phyloP scores from a whole-genome alignment of 768 basidiomycete species.

The Pholiota conissans region DNA sequence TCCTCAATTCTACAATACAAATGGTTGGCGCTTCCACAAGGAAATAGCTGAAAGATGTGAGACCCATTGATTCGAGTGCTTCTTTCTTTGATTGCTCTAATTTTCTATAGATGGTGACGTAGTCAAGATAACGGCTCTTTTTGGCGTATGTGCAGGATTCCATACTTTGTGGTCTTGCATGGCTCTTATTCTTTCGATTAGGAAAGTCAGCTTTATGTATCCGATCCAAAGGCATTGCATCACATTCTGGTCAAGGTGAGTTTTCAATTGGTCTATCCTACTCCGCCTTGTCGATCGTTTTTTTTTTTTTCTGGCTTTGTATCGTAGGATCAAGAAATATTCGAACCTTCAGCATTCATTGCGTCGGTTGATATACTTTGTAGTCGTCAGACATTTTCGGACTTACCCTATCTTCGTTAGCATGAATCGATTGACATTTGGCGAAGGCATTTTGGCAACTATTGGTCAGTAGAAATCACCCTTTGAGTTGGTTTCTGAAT shows the following conservation, averaged over 20 bases:
- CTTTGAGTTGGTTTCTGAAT: not conserved
- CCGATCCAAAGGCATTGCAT: conserved; percentile 45
- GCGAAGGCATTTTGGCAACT: conserved; percentile 15
- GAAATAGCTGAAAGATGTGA: conserved; percentile 30
- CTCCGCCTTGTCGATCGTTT: not conserved
- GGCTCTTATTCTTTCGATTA: not conserved
- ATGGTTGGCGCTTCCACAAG: conserved; percentile 35
- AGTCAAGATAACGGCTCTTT: conserved; percentile 26
- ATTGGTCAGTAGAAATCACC: not conserved
- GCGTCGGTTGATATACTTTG: not conserved
- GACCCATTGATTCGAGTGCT: not conserved
- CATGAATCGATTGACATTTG: not conserved
- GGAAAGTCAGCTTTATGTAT: conserved; percentile 34
- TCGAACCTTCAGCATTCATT: conserved; percentile 1
- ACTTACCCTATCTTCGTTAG: not conserved
- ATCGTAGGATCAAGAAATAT: conserved; percentile 5
- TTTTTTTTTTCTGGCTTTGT: not conserved
- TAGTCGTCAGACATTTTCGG: not conserved
- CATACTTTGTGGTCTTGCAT: not conserved
- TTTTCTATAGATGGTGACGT: conserved; percentile 27
- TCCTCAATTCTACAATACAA: conserved; percentile 25
- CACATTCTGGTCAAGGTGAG: conserved; percentile 41
- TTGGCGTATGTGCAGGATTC: conserved; percentile 27
- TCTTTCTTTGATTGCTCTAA: not conserved
- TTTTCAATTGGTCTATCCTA: not conserved